phyloP scores from a whole-genome alignment of 2,329 filamentous ascomycete genomes.

The Penicillium sp. region DNA sequence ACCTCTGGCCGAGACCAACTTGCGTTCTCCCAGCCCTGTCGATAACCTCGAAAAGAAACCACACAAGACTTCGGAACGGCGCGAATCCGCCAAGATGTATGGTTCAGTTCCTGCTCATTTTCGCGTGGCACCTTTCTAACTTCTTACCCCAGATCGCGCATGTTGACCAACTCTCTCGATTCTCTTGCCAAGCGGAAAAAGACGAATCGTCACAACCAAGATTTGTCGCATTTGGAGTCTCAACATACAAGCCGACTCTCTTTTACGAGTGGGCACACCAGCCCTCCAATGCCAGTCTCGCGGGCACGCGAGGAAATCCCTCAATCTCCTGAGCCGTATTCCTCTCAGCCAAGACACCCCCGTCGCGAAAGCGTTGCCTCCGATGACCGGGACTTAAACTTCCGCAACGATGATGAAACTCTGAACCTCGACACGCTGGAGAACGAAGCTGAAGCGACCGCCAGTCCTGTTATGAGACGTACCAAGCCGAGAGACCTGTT shows the following conservation, averaged over 20 bases:
- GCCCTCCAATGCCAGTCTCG: neutral
- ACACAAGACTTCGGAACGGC: neutral
- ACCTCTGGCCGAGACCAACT: neutral
- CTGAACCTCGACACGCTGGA: constrained; percentile 2
- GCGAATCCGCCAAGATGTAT: neutral
- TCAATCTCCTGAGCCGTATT: neutral
- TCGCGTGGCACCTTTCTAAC: neutral
- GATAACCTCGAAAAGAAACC: neutral
- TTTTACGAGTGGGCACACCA: no score
- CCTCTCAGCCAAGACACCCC: neutral
- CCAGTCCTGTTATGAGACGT: neutral
- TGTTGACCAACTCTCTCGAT: neutral
- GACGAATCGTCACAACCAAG: neutral
- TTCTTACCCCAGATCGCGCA: neutral
- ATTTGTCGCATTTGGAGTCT: neutral
- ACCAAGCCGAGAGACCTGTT: neutral
- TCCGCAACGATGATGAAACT: neutral
- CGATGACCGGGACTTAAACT: neutral
- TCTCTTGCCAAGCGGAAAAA: neutral
- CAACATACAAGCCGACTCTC: neutral
- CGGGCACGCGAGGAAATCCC: neutral
- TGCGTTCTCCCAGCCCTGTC: neutral
- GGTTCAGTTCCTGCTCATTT: neutral
- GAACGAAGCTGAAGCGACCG: neutral
- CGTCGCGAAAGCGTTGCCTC: neutral